Evolutionary conservation across 2,329 filamentous ascomycete species (phyloP).

Genomic region (Intubia oerlemansii): DNA sequence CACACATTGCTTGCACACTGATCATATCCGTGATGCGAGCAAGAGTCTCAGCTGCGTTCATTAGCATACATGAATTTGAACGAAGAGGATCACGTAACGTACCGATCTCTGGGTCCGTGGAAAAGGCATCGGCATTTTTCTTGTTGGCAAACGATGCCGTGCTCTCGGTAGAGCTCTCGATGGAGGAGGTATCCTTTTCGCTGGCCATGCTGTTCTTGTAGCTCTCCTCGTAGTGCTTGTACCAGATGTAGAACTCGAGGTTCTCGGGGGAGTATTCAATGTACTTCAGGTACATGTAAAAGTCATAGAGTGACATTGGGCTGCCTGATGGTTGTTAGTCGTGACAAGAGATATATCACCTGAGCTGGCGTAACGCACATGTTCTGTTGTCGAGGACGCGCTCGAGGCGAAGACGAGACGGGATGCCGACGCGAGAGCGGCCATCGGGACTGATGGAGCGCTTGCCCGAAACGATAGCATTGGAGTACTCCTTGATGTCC

Average conservation of each 20-base stretch:
- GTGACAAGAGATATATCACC: not conserved
- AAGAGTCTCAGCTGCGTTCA: conserved; percentile 11
- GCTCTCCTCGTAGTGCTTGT: conserved; percentile 19
- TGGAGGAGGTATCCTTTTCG: conserved; percentile 11
- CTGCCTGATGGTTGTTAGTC: conserved; percentile 13
- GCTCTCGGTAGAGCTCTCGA: conserved; percentile 11
- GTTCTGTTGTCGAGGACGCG: conserved; percentile 25
- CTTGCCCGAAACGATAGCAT: conserved; percentile 14
- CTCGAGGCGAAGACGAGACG: conserved; percentile 19
- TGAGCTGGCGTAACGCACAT: conserved; percentile 17
- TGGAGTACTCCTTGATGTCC: conserved; percentile 23
- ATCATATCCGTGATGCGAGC: conserved; percentile 12
- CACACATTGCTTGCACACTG: conserved; percentile 12
- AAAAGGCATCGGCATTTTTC: conserved; percentile 6
- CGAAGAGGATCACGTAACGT: no score
- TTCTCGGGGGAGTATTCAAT: conserved; percentile 27
- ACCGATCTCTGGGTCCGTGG: conserved; percentile 14
- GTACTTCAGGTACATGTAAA: conserved; percentile 28
- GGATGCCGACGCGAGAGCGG: conserved; percentile 16
- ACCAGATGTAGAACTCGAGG: conserved; percentile 28
- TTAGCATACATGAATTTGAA: no score
- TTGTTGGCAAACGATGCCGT: conserved; percentile 10
- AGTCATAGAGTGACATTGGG: conserved; percentile 27
- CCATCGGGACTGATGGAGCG: conserved; percentile 17
- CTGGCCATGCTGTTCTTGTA: conserved; percentile 6